A percentile compares a stretch with the other conserved stretches of the same genome.
Evolutionary conservation across 208 protist species (phyloP).

Genomic region (Acanthamoeba triangularis): DNA sequence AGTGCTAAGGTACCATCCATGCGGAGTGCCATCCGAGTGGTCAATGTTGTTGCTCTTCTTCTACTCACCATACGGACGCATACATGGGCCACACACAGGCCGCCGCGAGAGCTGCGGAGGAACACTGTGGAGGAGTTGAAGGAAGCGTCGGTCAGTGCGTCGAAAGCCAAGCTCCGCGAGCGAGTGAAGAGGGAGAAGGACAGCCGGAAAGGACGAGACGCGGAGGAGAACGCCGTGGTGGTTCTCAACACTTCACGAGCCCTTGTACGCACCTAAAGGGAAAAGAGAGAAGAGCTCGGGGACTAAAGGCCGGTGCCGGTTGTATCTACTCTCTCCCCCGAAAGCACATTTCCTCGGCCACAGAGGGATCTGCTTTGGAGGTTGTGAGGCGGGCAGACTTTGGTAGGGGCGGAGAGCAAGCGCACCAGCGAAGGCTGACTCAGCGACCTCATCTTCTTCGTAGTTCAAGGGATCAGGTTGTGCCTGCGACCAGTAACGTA

Average conservation of each 20-base stretch:
- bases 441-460: no score
- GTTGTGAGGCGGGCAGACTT: no score
- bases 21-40: neutral
- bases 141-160: neutral
- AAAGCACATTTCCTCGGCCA: no score
- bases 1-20: neutral
- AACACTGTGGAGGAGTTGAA: no score
- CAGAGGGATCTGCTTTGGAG: no score
- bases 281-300: no score
- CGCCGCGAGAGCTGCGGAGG: constrained; percentile 1
- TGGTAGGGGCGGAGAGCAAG: no score
- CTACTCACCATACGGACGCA: neutral
- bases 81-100: neutral
- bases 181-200: constrained; percentile 27
- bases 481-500: no score
- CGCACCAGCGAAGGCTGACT: no score
- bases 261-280: neutral
- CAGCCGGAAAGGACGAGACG: neutral
- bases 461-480: no score
- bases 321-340: no score
- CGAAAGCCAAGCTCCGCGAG: neutral
- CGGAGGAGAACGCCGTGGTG: neutral
- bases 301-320: no score
- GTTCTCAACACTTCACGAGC: neutral
- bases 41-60: neutral